Conservation (phyloP, 352 stramenopile genomes). For the Albugo laibachii region DNA sequence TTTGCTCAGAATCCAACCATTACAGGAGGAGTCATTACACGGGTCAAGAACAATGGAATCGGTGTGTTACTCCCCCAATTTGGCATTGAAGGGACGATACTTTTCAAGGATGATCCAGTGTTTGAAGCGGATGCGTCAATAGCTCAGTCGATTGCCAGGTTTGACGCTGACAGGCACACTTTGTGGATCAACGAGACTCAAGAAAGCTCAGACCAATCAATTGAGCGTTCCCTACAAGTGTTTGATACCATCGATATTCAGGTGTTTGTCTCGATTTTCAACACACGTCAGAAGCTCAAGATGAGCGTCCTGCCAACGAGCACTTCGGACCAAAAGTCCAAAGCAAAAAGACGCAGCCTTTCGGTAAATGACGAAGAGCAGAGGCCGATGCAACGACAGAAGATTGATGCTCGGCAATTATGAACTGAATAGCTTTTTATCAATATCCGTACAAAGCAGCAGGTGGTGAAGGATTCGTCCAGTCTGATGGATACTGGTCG, state of each 20-base stretch:
- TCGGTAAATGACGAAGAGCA: too few species aligned
- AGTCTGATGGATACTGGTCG: too few species aligned
- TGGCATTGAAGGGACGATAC: constrained; percentile 95
- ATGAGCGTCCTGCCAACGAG: constrained; percentile 10
- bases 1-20: constrained; percentile 80
- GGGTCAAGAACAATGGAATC: constrained; percentile 89
- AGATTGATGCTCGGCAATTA: too few species aligned
- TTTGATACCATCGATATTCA: constrained; percentile 65
- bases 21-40: constrained; percentile 87
- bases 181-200: constrained; percentile 27
- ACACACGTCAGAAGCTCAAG: constrained; percentile 70
- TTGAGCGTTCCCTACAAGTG: constrained; percentile 37
- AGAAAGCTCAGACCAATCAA: constrained; percentile 5
- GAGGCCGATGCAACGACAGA: too few species aligned
- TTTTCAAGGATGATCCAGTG: constrained; percentile 48
- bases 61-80: constrained; percentile 94
- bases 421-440: too few species aligned
- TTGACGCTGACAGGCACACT: constrained; percentile 27
- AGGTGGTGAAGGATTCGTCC: too few species aligned
- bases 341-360: too few species aligned
- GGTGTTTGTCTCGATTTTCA: constrained; percentile 60
- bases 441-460: too few species aligned
- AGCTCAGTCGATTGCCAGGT: constrained; percentile 14
- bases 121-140: constrained; percentile 35
- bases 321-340: too few species aligned